Base-by-base conservation (phyloP, 345 rosid genomes). In the Fremontodendron californicum region DNA sequence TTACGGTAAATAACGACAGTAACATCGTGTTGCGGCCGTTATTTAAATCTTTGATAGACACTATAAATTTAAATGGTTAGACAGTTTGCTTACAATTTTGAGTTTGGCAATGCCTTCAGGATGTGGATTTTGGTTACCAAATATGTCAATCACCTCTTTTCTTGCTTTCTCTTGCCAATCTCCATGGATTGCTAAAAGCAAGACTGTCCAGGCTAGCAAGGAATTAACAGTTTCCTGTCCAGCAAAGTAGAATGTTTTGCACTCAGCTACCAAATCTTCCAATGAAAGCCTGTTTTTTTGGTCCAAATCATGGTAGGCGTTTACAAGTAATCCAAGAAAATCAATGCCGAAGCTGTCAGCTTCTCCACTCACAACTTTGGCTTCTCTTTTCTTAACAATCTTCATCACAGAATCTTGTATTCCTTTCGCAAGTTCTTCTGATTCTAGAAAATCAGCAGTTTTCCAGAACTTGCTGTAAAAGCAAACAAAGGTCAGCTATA, bases 61-160 rank as follows among this genome's bases (percentile, higher is more conserved):
- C 2, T 45, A 45, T 13, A 58, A 25, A 9, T 58, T 58, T 11
- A 27, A 58, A 25, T 58, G 16, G 63, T 27, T 23, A 31, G 9
- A 60, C 9, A 11, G 39, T 12, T 29, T 60, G 19, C 65, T 60
- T 60, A 60, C 65, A 10, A 6, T 12, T 60, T 29, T 60, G 1
- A 60, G 65, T 60, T 29, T 60, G 0, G 65, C 2, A 15, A 60
- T 1, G 3, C 65, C 65, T 13, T 60, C 65, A 6, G 3, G 5
- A 60, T 29, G 3, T 2, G 65, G 39, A 60, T 60, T 60, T 15
- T 15, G 65, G 39, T 60, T 13, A 29, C 65, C 65, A 60, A 60
- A 60, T 60, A 60, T 31, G 39, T 60, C 65, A 60, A 60, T 60
- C 35, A 60, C 65, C 65, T 60, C 65, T 60, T n/a, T 60, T 60